Evolutionary conservation across 2,329 filamentous ascomycete genomes (phyloP).

Genomic region (Penicillium brevicompactum): DNA sequence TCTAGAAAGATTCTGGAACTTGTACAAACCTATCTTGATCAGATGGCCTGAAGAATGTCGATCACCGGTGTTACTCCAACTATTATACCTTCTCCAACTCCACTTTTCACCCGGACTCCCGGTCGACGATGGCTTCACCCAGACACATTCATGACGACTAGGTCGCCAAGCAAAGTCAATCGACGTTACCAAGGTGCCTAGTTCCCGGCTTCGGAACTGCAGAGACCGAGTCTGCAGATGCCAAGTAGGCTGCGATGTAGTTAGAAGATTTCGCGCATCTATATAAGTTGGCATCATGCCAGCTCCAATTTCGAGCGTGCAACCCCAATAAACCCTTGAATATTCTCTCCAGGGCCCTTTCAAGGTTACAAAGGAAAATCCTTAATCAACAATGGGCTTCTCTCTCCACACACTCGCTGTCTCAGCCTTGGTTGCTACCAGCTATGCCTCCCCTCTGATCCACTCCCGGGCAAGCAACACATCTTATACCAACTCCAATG

Average conservation of each 20-base stretch:
- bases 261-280: background rate
- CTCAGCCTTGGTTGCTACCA: conserved; percentile 19
- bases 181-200: background rate
- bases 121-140: background rate
- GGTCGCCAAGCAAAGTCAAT: conserved; percentile 3
- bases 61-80: conserved; percentile 1
- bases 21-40: background rate
- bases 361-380: background rate
- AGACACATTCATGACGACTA: background rate
- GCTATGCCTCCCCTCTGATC: conserved; percentile 25
- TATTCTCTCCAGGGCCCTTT: no score
- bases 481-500: conserved; percentile 28
- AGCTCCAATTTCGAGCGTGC: background rate
- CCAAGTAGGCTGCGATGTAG: background rate
- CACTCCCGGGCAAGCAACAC: conserved; percentile 20
- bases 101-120: background rate
- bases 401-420: conserved; percentile 18
- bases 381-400: conserved; percentile 15
- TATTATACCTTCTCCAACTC: background rate
- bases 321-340: background rate
- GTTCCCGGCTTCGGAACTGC: conserved; percentile 1
- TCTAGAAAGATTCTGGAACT: background rate
- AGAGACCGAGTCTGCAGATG: conserved; percentile 1
- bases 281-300: background rate
- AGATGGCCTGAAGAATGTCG: background rate